Evolutionary conservation across 495 filamentous ascomycete species (phyloP), one percentile per base, ranked within the genome.

Genomic region (Neurospora sp.): DNA sequence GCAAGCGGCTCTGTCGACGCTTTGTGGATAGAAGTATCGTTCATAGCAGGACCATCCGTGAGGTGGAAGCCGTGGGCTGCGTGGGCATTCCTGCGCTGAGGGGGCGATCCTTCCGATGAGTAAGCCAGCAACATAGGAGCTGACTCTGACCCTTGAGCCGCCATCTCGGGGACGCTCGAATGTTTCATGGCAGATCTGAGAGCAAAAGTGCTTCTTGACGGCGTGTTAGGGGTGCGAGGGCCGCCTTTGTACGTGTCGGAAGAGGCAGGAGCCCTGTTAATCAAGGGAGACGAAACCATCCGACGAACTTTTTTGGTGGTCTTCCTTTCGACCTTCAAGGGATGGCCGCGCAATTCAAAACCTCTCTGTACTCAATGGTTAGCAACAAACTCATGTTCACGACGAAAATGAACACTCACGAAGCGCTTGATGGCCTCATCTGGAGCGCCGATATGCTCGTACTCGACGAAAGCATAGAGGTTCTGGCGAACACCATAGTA

Each of bases 391-490:
- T 71, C 69, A n/a, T 31, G 22, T 31, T 59, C 27, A 27, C 48
- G 22, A 22, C 11, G 40, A n/a, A 46, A 20, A 6, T 69, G 31
- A 16, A 38, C 44, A 76, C 78, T 76, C 31, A 77, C 72, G 11
- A 76, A 71, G 9, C 35, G 11, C 9, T 74, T 66, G 35, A 88
- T 80, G 1, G 87, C 87, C 10, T 69, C 14, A 42, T 79, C 74
- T 6, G 83, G 86, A 37, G 78, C 71, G 11, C 82, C 79, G 3
- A 78, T 73, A 16, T 75, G 74, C 12, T 74, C 53, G 71, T 84
- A 89, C 76, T 87, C 84, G 41, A 90, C 79, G 70, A 90, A 90
- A 7, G 83, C 88, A 74, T 89, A 90, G n/a, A 73, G 75, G 7
- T 79, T 81, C 5, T 78, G 74, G 22, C 72, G 38, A 48, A 73